A percentile compares a stretch with the other conserved stretches of the same genome.
Evolutionary conservation across 108 stramenopile genomes (phyloP).

Genomic region (Nitzschia sp.): DNA sequence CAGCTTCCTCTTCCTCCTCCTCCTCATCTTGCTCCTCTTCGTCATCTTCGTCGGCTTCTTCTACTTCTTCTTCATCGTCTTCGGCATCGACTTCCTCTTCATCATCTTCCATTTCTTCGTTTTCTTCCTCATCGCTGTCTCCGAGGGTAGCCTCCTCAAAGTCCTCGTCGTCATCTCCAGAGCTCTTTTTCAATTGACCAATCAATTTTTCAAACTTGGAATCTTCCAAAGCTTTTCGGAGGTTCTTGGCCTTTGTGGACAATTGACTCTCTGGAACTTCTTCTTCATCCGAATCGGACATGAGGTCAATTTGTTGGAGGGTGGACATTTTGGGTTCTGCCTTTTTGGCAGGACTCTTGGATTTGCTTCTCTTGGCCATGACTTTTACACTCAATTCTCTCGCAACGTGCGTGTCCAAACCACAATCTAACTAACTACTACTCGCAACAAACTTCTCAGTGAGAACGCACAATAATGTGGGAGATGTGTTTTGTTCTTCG

Average conservation of each 20-base stretch:
- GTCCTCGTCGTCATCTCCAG: conserved; percentile 32
- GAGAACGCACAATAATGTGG: too few relatives aligned
- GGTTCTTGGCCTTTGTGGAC: conserved; percentile 56
- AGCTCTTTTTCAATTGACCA: conserved; percentile 18
- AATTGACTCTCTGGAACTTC: conserved; percentile 40
- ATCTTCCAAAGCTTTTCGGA: conserved; percentile 49
- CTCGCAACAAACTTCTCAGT: too few relatives aligned
- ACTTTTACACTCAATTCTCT: background rate
- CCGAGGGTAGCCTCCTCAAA: conserved; percentile 45
- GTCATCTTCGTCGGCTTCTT: conserved; percentile 31
- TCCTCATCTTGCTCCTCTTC: conserved; percentile 35
- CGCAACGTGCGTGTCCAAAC: too few relatives aligned
- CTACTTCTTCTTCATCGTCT: conserved; percentile 32
- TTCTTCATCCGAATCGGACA: conserved; percentile 55
- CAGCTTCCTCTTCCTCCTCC: conserved; percentile 18
- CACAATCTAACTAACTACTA: too few relatives aligned
- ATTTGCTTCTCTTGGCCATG: conserved; percentile 33
- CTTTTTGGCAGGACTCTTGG: conserved; percentile 21
- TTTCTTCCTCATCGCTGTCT: conserved; percentile 50
- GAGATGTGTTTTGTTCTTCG: too few relatives aligned
- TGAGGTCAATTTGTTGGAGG: conserved; percentile 44
- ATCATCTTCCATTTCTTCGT: conserved; percentile 39
- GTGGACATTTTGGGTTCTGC: conserved; percentile 20
- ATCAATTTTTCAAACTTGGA: conserved; percentile 49
- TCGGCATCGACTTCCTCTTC: conserved; percentile 37